Base-by-base conservation (phyloP, 2,329 filamentous ascomycete species). In the Atkinsonella texensis region DNA sequence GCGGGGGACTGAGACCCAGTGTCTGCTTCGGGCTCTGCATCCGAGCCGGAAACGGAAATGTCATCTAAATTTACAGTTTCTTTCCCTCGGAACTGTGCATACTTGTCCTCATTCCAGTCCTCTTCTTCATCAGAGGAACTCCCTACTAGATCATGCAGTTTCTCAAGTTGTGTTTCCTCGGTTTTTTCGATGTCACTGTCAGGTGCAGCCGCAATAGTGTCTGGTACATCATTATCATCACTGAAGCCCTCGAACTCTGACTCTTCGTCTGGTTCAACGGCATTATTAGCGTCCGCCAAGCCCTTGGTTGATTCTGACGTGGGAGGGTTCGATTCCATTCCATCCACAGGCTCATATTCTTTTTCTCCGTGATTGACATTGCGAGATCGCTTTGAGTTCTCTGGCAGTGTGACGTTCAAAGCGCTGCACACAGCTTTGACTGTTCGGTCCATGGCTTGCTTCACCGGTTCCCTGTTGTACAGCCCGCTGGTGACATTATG, bases 401-500 rank as follows among this genome's bases (percentile, higher is more conserved):
- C 71, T 0, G 76, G 75, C 50, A 73, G 63, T 3, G 73, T 62
- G 0, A 81, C 68, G 2, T 72, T 67, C 15, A 82, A 64, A 3
- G 68, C 64, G 45, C 68, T 62, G 60, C 77, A 81, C 3, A 79
- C 70, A 31, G 66, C 71, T 51, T 67, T 65, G 13, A 80, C 57
- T 1, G 76, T 77, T 58, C 71, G 69, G 28, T 74, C 70, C 10
- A 77, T 64, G 2, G 71, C 70, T 48, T 73, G 68, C 56, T 72
- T 74, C 50, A 80, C 76, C 32, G 73, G 68, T 6, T 70, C 70
- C 49, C 71, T 68, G 53, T 76, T 80, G 60, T 74, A 80, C 2
- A 82, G 65, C 8, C 70, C 72, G 53, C 78, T 81, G 28, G 79
- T 81, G 49, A 82, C 77, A 60, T 81, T 81, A 58, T 81, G 78